Conservation (phyloP, 257 asterid genomes). For the Solanum chaucha region DNA sequence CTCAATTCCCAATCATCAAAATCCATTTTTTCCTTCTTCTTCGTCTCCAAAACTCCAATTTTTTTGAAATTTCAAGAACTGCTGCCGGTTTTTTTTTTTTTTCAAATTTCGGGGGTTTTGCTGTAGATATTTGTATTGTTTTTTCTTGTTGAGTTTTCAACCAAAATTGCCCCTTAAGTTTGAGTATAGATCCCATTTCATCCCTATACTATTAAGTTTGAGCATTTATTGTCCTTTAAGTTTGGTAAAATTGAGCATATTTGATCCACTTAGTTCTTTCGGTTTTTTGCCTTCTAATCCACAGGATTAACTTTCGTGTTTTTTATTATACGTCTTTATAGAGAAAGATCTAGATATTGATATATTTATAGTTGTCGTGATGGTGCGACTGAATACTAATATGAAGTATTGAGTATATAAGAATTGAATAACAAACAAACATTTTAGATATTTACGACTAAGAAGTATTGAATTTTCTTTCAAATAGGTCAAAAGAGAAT, state of each 20-base stretch:
- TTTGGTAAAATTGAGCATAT: no score
- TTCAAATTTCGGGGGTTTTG: background rate
- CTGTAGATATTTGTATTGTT: background rate
- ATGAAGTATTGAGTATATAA: background rate
- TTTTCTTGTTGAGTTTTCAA: background rate
- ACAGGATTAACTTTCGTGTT: background rate
- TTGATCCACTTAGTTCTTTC: background rate
- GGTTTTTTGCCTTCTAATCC: background rate
- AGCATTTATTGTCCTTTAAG: no score
- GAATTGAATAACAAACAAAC: background rate
- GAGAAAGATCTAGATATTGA: background rate
- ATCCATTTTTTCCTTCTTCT: background rate
- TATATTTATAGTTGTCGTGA: background rate
- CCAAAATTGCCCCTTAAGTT: background rate
- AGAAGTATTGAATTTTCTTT: background rate
- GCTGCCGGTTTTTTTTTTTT: background rate
- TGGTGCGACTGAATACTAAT: background rate
- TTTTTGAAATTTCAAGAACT: background rate
- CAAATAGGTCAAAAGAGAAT: background rate
- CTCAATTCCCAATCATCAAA: constrained; percentile 86
- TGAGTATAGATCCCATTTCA: background rate
- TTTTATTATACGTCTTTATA: background rate
- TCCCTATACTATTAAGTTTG: background rate
- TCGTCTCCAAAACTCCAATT: background rate
- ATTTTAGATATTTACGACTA: background rate